Base-by-base conservation (phyloP, 2,329 filamentous ascomycete genomes). In the Botrytis deweyae region DNA sequence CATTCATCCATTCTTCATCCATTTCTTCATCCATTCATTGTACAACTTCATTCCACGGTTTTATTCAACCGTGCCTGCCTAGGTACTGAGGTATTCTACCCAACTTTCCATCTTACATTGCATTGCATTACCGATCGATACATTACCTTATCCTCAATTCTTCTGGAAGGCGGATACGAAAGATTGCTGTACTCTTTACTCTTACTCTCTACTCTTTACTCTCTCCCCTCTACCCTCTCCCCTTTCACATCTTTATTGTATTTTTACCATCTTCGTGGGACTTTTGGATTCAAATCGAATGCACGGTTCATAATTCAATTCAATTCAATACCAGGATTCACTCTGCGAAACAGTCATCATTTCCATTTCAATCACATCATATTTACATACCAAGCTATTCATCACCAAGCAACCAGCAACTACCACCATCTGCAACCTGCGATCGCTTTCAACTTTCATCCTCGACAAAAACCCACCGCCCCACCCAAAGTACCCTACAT, bases 381-480 rank as follows among this genome's bases (percentile, higher is more conserved):
- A 40, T 55, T 29, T 55, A 29, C 52, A 52, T 52, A n/a, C 25
- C 49, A 7, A 52, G 49, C 16, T n/a, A 42, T 55, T 55, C 20
- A 42, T 40, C 49, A 29, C n/a, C 46, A 55, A 55, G 22, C 25
- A 55, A 67, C 25, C 18, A 67, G 46, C 65, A 58, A 68, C 33
- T 55, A 68, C 46, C 65, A 68, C 46, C 58, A 65, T 71, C 69
- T 71, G 58, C 69, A 65, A 65, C 40, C 69, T 65, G 29, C 59
- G 36, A 55, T 22, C 65, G 16, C 49, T 68, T 9, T 68, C 65
- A 55, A 58, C 49, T 42, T 55, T 55, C 65, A 71, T 38, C 46
- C 46, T 72, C 63, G n/a, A 68, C 9, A 55, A 68, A 65, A 72
- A 72, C 49, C 70, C 62, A 68, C 63, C 62, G 49, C 70, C 70